phyloP scores from a whole-genome alignment of 1,139 yeast genomes.

The Candida glucosophila region DNA sequence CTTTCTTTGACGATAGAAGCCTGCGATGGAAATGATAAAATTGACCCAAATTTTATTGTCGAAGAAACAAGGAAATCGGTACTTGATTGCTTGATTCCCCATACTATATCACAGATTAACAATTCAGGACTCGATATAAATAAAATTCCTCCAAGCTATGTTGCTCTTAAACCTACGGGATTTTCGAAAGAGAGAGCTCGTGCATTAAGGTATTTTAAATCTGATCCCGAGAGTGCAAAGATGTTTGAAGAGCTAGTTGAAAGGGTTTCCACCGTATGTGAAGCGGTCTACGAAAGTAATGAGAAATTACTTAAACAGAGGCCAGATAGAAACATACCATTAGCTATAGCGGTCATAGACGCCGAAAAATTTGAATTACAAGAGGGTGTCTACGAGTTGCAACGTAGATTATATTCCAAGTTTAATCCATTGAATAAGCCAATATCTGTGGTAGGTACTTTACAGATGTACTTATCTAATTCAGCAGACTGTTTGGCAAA shows the following conservation, averaged over 20 bases:
- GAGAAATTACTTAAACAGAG: conserved; percentile 36
- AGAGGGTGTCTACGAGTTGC: conserved; percentile 85
- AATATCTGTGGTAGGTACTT: conserved; percentile 76
- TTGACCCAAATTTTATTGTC: conserved; percentile 59
- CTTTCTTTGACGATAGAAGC: conserved; percentile 88
- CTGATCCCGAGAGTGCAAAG: conserved; percentile 31
- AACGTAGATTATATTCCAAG: conserved; percentile 68
- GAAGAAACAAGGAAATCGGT: conserved; percentile 61
- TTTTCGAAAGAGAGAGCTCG: conserved; percentile 69
- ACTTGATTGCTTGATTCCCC: conserved; percentile 64
- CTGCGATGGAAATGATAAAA: conserved; percentile 63
- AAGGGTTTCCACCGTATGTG: conserved; percentile 53
- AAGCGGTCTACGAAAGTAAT: conserved; percentile 52
- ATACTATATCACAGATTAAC: conserved; percentile 44
- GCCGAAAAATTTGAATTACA: conserved; percentile 89
- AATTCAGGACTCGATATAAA: conserved; percentile 42
- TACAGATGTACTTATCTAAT: conserved; percentile 84
- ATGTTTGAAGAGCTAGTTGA: conserved; percentile 55
- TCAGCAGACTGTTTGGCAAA: conserved; percentile 51
- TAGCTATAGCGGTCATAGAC: conserved; percentile 81
- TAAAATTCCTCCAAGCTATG: conserved; percentile 67
- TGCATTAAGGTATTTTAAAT: conserved; percentile 55
- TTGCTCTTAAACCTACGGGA: conserved; percentile 93
- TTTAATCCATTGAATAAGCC: conserved; percentile 57
- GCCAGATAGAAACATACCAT: conserved; percentile 68